These are phyloP conservation scores for Rheum nobile DNA, from an alignment of 148 eudicot genomes.

Conservation along the genomic window DNA sequence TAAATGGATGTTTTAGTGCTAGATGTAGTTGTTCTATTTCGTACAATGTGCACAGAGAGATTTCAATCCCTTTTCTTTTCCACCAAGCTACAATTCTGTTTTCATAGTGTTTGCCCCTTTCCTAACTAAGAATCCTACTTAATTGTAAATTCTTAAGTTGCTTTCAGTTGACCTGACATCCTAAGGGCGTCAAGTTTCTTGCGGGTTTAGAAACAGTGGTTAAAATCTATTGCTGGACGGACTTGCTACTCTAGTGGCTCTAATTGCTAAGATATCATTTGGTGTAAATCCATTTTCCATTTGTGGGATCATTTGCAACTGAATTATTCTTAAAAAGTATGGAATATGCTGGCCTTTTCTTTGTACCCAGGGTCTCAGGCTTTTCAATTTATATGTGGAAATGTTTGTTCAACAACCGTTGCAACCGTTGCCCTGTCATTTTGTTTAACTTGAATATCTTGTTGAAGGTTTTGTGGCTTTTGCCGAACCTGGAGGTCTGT, in stretches of 20 bases:
- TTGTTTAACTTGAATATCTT: slow-evolving; percentile 83
- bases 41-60: not conserved
- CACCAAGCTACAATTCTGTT: not conserved
- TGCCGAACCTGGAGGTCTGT: slow-evolving; percentile 95
- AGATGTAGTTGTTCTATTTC: not conserved
- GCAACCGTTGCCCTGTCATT: slow-evolving; percentile 23
- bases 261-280: not conserved
- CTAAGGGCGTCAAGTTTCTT: not conserved
- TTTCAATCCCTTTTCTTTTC: not conserved
- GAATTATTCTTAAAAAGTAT: not conserved
- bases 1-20: not conserved
- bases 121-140: not conserved
- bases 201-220: not conserved
- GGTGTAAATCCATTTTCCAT: not conserved
- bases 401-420: not conserved
- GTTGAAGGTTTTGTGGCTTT: slow-evolving; percentile 98
- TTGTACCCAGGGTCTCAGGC: not conserved
- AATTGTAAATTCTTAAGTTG: not conserved
- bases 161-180: not conserved
- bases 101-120: not conserved
- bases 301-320: not conserved
- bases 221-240: not conserved
- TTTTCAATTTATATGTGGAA: not conserved
- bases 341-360: not conserved
- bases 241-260: not conserved